Conservation (phyloP, 345 rosid genomes). For the sweet orange (Citrus sinensis) region DNA sequence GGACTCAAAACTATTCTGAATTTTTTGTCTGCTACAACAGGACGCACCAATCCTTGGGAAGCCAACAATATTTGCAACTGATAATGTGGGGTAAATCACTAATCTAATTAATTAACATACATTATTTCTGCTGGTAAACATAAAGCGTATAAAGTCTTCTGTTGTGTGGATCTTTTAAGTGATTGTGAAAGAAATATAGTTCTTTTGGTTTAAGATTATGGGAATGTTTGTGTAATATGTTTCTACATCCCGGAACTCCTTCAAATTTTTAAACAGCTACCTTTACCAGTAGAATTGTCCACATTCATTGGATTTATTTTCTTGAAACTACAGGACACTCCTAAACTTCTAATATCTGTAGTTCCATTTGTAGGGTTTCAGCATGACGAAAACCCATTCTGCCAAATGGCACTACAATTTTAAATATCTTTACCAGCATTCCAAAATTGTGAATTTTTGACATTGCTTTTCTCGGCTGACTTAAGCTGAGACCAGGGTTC, state of each 20-base stretch:
- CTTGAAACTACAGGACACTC: neutral
- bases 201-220: neutral
- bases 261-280: neutral
- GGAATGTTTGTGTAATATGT: neutral
- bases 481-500: conserved; percentile 4
- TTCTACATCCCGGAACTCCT: neutral
- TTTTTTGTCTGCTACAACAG: conserved; percentile 39
- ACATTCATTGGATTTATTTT: neutral
- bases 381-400: neutral
- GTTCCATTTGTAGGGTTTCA: neutral
- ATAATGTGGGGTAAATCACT: conserved; percentile 58
- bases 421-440: neutral
- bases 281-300: neutral
- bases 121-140: neutral
- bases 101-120: neutral
- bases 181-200: neutral
- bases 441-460: neutral
- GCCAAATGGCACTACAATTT: neutral
- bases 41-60: conserved; percentile 88
- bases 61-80: conserved; percentile 58
- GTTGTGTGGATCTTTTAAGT: neutral
- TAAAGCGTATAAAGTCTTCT: neutral
- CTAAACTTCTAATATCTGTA: neutral
- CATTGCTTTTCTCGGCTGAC: neutral
- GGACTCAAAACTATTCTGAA: neutral